phyloP scores from a whole-genome alignment of 495 filamentous ascomycete genomes.

The Amorphotheca resinae region DNA sequence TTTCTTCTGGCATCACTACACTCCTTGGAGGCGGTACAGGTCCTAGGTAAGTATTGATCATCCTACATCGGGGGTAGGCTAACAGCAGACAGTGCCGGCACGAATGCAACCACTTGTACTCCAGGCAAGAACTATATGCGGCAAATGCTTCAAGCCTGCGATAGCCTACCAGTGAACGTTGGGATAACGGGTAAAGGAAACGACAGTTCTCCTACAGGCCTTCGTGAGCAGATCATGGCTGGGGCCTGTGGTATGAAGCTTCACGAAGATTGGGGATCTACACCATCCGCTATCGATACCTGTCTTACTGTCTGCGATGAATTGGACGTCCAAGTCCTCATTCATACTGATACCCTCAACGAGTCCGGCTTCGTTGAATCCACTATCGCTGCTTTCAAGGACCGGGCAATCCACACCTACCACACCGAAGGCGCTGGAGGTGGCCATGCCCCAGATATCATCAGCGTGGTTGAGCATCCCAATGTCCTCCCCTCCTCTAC shows the following conservation, averaged over 20 bases:
- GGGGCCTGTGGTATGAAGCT: slow-evolving; percentile 88
- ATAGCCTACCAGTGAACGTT: slow-evolving; percentile 77
- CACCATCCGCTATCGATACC: slow-evolving; percentile 83
- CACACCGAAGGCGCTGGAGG: slow-evolving; percentile 96
- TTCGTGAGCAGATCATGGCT: slow-evolving; percentile 71
- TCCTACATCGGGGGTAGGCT: slow-evolving; percentile 8
- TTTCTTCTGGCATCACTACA: slow-evolving; percentile 83
- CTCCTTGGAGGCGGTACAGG: slow-evolving; percentile 89
- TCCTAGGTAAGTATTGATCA: slow-evolving; percentile 40
- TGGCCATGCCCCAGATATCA: slow-evolving; percentile 95
- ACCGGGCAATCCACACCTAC: slow-evolving; percentile 92
- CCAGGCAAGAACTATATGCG: slow-evolving; percentile 73
- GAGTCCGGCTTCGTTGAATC: slow-evolving; percentile 96
- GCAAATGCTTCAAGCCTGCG: slow-evolving; percentile 87
- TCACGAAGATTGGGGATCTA: slow-evolving; percentile 95
- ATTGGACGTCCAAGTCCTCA: slow-evolving; percentile 85
- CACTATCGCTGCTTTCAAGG: slow-evolving; percentile 76
- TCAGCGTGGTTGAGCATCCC: slow-evolving; percentile 79
- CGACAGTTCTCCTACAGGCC: slow-evolving; percentile 57
- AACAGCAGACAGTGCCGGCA: slow-evolving; percentile 54
- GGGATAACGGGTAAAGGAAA: slow-evolving; percentile 97
- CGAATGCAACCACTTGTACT: slow-evolving; percentile 91
- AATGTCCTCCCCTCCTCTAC: slow-evolving; percentile 90
- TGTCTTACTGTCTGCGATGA: slow-evolving; percentile 84
- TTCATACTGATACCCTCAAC: slow-evolving; percentile 96